Evolutionary conservation across 192 early-diverging fungal species (phyloP).

Genomic region (Endogone sp.): DNA sequence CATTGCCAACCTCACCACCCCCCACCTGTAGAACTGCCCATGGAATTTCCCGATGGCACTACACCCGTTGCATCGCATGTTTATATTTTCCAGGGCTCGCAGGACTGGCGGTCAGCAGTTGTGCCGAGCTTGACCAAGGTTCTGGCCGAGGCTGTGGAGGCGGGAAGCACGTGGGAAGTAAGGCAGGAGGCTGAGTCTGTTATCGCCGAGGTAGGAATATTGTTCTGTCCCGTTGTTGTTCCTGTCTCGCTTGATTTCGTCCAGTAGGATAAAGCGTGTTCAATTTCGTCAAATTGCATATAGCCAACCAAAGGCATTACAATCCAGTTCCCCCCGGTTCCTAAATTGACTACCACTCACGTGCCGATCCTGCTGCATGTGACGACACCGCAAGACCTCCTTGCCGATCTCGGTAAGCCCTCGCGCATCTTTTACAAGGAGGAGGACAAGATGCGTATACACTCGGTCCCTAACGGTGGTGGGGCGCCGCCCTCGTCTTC

Average conservation of each 20-base stretch:
- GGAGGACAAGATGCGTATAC: constrained; percentile 72
- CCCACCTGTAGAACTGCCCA: constrained; percentile 44
- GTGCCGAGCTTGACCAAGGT: constrained; percentile 32
- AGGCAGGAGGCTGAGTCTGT: constrained; percentile 41
- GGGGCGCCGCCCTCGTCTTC: neutral
- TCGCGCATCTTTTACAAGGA: constrained; percentile 59
- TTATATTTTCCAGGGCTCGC: constrained; percentile 53
- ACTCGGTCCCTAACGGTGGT: constrained; percentile 35
- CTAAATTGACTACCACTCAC: constrained; percentile 11
- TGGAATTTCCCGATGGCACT: constrained; percentile 71
- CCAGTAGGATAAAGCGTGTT: neutral
- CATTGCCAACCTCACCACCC: too few relatives aligned
- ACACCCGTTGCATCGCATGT: constrained; percentile 63
- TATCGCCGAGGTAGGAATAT: constrained; percentile 38
- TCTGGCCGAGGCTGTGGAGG: constrained; percentile 22
- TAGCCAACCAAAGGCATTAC: constrained; percentile 12
- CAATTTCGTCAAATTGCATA: too few relatives aligned
- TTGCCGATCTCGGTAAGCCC: constrained; percentile 67
- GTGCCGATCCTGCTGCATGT: constrained; percentile 43
- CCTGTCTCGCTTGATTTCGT: neutral
- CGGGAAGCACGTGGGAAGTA: constrained; percentile 17
- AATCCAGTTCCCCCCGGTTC: constrained; percentile 7
- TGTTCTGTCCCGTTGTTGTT: neutral
- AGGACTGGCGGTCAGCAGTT: constrained; percentile 41
- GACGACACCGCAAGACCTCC: constrained; percentile 64